phyloP scores from a whole-genome alignment of 148 eudicot species.

The Selenicereus undatus region DNA sequence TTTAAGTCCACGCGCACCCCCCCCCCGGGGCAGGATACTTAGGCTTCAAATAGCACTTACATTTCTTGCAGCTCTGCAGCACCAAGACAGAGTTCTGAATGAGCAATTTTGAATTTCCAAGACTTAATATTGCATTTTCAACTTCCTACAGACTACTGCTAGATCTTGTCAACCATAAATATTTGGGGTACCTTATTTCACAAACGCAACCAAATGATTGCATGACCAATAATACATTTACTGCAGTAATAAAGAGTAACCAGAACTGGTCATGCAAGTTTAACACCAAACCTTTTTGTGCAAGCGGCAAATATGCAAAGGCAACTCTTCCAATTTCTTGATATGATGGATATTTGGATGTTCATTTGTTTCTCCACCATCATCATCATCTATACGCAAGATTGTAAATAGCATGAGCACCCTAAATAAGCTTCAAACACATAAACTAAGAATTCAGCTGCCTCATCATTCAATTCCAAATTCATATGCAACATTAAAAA shows the following conservation, averaged over 20 bases:
- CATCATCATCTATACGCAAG: slow-evolving; percentile 42
- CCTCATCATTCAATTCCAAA: background rate
- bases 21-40: background rate
- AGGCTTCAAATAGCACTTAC: background rate
- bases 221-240: background rate
- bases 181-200: background rate
- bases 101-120: too few relatives aligned
- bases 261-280: slow-evolving; percentile 1
- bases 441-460: background rate
- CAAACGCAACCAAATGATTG: background rate
- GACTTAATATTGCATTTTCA: background rate
- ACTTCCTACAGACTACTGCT: background rate
- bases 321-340: slow-evolving; percentile 75
- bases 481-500: background rate
- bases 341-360: slow-evolving; percentile 37
- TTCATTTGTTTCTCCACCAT: slow-evolving; percentile 28
- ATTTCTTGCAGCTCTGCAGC: too few relatives aligned
- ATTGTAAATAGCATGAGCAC: slow-evolving; percentile 28
- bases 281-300: slow-evolving; percentile 58
- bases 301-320: slow-evolving; percentile 51
- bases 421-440: slow-evolving; percentile 3
- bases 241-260: background rate
- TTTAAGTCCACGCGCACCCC: background rate
- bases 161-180: background rate
- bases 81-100: too few relatives aligned